Base-by-base conservation (phyloP, 345 rosid genomes). In the Rubroshorea leprosula region DNA sequence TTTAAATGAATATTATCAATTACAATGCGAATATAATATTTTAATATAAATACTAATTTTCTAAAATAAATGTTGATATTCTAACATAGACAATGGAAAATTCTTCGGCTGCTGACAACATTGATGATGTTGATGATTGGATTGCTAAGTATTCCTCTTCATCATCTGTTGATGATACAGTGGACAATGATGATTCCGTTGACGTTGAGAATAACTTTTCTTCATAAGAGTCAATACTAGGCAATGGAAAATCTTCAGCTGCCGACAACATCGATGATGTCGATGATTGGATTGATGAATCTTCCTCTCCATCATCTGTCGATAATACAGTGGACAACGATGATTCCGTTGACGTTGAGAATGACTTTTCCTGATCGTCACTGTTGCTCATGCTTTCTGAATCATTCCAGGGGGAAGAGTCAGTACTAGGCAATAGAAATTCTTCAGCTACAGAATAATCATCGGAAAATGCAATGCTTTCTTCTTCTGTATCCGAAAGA, bases 381-480 rank as follows among this genome's bases (percentile, higher is more conserved):
- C 48, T 23, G 47, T 62, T 31, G 46, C 58, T 51, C 51, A 23
- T n/a, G 2, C 35, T 23, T 18, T 38, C 54, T 23, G 35, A 16
- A 44, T 44, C 23, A 58, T 29, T 39, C 58, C 14, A 29, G n/a
- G 39, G 10, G 27, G 45, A 13, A 21, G 2, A 14, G 5, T 73
- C 73, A 21, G 17, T 53, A 14, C 16, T 22, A 14, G 60, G 59
- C 35, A 13, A 19, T 46, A 61, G 50, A 29, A 39, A 27, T 16
- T 55, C 73, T 35, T 64, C 76, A 17, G 35, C n/a, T 47, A 2
- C 58, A 25, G 44, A 45, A 38, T 51, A 57, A 23, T 55, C 57
- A 12, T 57, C 20, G 10, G 39, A 46, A 6, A 61, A 25, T 14
- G 48, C 51, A 2, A 18, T 24, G 24, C 29, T 63, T 58, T 67